Evolutionary conservation across 495 filamentous ascomycete genomes (phyloP).

Genomic region (Neurospora intermedia): DNA sequence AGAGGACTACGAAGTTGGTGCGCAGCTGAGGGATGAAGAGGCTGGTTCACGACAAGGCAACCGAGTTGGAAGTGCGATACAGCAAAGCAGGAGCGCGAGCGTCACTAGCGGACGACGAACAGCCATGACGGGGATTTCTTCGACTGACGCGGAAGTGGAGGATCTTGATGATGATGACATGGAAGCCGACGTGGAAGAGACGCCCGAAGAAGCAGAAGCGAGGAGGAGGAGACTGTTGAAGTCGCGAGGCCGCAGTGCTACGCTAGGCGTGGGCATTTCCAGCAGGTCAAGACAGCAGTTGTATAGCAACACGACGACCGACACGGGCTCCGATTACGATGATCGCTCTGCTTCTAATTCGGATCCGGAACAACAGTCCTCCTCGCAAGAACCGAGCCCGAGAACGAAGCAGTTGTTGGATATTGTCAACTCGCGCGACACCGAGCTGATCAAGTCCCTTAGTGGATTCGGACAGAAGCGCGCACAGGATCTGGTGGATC

Average conservation of each 20-base stretch:
- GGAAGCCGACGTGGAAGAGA: neutral
- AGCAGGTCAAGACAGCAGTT: neutral
- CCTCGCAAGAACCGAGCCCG: conserved; percentile 24
- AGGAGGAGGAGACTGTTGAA: neutral
- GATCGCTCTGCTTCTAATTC: neutral
- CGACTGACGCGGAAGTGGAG: neutral
- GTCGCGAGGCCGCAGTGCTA: neutral
- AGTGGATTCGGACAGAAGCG: conserved; percentile 59
- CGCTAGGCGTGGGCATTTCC: neutral
- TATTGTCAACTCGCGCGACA: conserved; percentile 79
- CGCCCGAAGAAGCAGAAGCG: neutral
- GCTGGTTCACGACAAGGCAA: neutral
- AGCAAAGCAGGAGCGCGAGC: conserved; percentile 2
- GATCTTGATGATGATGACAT: neutral
- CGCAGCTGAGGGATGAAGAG: neutral
- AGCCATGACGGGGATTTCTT: conserved; percentile 13
- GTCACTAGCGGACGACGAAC: conserved; percentile 2
- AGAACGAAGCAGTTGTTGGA: conserved; percentile 60
- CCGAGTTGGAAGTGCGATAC: neutral
- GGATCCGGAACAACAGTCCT: neutral
- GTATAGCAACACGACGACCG: conserved; percentile 19
- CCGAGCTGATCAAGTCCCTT: conserved; percentile 58
- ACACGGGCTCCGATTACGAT: conserved; percentile 40
- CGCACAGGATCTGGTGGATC: conserved; percentile 51
- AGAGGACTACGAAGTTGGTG: neutral